These are phyloP conservation scores for Cryptomeria japonica DNA, from an alignment of 75 land plant species.

Conservation along the genomic window DNA sequence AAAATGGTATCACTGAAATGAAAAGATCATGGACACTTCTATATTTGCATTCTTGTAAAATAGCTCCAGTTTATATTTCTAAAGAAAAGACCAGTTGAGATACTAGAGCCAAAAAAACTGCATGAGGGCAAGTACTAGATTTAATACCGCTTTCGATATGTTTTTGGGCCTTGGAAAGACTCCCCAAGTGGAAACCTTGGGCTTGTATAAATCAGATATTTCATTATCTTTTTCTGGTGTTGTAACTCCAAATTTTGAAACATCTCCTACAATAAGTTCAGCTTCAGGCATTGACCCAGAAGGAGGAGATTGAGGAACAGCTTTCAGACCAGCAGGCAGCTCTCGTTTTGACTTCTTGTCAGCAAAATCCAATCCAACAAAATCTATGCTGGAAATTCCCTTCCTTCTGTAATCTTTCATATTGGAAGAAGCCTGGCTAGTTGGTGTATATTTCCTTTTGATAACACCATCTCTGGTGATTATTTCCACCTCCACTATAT, in stretches of 20 bases:
- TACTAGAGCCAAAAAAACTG: not conserved
- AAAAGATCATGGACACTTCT: not conserved
- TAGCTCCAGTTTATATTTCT: not conserved
- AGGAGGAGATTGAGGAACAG: slow-evolving; percentile 38
- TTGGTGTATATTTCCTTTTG: slow-evolving; percentile 20
- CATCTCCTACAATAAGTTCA: slow-evolving; percentile 75
- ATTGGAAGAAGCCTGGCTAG: slow-evolving; percentile 19
- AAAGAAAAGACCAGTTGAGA: not conserved
- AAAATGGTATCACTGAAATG: not conserved
- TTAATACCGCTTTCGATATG: slow-evolving; percentile 79
- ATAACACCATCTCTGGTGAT: slow-evolving; percentile 39
- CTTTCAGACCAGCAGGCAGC: slow-evolving; percentile 61
- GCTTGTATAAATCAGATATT: slow-evolving; percentile 64
- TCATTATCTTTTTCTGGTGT: slow-evolving; percentile 22
- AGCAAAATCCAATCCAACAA: slow-evolving; percentile 71
- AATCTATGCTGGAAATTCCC: slow-evolving; percentile 65
- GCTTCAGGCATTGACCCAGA: slow-evolving; percentile 63
- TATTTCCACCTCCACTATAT: slow-evolving; percentile 38
- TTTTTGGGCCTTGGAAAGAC: slow-evolving; percentile 84
- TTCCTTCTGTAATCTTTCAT: slow-evolving; percentile 26
- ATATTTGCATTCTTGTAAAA: not conserved
- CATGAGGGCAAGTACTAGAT: not conserved
- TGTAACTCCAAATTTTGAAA: slow-evolving; percentile 36
- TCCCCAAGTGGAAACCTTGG: slow-evolving; percentile 94
- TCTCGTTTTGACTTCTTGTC: slow-evolving; percentile 66